Evolutionary conservation across 208 protist genomes (phyloP).

Genomic region (Kentomonas sorsogonicus): DNA sequence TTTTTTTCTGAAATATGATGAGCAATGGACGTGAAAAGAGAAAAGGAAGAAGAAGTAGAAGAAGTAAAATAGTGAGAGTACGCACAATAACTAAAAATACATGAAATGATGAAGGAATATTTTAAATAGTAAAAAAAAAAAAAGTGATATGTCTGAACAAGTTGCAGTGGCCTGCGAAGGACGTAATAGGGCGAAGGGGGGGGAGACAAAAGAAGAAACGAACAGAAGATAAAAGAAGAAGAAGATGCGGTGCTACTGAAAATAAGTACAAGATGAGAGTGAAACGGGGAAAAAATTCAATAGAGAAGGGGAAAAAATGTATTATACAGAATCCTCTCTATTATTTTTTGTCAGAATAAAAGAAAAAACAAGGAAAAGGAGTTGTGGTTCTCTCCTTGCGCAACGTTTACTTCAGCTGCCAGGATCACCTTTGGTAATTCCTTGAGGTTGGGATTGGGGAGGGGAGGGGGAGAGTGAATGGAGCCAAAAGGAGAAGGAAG

Average conservation of each 20-base stretch:
- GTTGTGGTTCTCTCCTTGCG: neutral
- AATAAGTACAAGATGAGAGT: constrained; percentile 1
- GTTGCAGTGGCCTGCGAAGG: neutral
- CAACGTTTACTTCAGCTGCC: too few relatives aligned
- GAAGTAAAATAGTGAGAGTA: constrained; percentile 1
- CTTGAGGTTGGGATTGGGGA: too few relatives aligned
- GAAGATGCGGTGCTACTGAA: neutral
- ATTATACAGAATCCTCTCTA: too few relatives aligned
- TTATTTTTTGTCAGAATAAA: too few relatives aligned
- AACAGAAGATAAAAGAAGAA: constrained; percentile 12
- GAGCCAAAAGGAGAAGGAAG: too few relatives aligned
- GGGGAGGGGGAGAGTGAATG: too few relatives aligned
- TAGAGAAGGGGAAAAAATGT: neutral
- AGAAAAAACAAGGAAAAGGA: constrained; percentile 7
- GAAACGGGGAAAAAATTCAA: constrained; percentile 7
- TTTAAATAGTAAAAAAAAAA: constrained; percentile 8
- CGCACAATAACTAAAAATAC: neutral
- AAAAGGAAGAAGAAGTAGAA: too few relatives aligned
- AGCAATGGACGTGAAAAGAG: too few relatives aligned
- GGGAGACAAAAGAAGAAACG: constrained; percentile 1
- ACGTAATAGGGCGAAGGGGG: neutral
- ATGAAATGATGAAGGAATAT: neutral
- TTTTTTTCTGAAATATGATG: too few relatives aligned
- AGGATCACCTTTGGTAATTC: too few relatives aligned
- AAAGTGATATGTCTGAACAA: constrained; percentile 5